Percentiles rank a stretch among this genome's conserved stretches.
Conservation (phyloP, 2,329 filamentous ascomycete genomes). For the Aspergillus sojae region DNA sequence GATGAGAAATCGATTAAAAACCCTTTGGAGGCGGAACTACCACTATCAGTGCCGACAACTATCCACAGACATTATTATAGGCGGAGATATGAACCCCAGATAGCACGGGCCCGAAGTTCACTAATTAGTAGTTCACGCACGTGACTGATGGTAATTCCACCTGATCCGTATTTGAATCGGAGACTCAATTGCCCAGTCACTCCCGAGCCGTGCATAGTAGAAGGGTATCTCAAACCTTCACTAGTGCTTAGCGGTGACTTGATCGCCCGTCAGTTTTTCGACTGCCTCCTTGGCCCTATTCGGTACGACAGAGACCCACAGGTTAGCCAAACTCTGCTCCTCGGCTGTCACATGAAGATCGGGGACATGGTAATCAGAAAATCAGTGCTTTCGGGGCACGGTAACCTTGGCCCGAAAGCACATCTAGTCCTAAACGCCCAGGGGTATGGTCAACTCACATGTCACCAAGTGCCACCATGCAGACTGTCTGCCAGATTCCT, state of each 20-base stretch:
- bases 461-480: constrained; percentile 98
- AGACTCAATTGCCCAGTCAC: background rate
- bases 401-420: background rate
- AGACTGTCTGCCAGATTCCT: constrained; percentile 98
- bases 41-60: background rate
- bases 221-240: constrained; percentile 46
- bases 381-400: background rate
- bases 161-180: background rate
- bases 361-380: constrained; percentile 7
- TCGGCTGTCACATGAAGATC: constrained; percentile 32
- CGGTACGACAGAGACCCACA: constrained; percentile 29
- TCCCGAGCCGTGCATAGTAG: constrained; percentile 26
- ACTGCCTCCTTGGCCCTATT: constrained; percentile 66
- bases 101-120: background rate
- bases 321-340: constrained; percentile 30
- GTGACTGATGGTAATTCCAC: background rate
- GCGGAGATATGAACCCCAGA: background rate
- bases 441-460: constrained; percentile 66
- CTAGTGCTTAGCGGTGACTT: constrained; percentile 67
- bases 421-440: background rate
- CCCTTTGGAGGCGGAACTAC: background rate
- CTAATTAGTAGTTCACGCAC: background rate
- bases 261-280: constrained; percentile 66
- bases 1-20: background rate
- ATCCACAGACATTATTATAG: background rate